phyloP scores from a whole-genome alignment of 2,329 filamentous ascomycete species.

The Intubia oerlemansii region DNA sequence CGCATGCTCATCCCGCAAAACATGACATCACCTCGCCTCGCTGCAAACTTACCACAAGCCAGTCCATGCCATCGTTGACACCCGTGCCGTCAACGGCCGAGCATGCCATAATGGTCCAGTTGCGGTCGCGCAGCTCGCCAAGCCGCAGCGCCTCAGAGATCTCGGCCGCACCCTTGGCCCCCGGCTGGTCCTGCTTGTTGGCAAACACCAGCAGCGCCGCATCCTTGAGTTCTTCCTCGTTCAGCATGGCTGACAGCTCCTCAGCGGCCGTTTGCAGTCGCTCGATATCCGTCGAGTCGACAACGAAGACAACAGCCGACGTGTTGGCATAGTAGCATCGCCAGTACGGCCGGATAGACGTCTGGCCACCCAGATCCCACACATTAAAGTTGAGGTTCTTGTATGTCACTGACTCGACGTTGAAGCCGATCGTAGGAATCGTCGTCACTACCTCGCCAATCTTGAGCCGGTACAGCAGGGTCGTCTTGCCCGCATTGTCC shows the following conservation, averaged over 20 bases:
- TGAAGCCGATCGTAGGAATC: slow-evolving; percentile 98
- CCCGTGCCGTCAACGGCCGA: slow-evolving; percentile 89
- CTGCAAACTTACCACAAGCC: slow-evolving; percentile 70
- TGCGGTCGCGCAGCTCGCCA: slow-evolving; percentile 80
- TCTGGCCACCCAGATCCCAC: slow-evolving; percentile 96
- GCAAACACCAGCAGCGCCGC: slow-evolving; percentile 86
- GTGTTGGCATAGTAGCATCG: slow-evolving; percentile 99
- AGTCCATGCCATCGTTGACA: slow-evolving; percentile 96
- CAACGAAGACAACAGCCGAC: slow-evolving; percentile 93
- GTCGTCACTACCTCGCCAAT: slow-evolving; percentile 98
- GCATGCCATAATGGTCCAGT: slow-evolving; percentile 98
- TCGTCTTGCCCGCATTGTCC: slow-evolving; percentile 98
- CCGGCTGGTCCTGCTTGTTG: slow-evolving; percentile 97
- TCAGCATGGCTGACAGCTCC: slow-evolving; percentile 84
- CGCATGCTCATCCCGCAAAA: too few species aligned
- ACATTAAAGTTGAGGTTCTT: slow-evolving; percentile 98
- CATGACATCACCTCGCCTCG: too few species aligned
- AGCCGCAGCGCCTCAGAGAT: slow-evolving; percentile 85
- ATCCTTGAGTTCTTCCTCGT: slow-evolving; percentile 89
- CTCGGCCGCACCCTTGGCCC: slow-evolving; percentile 87
- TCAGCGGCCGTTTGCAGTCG: slow-evolving; percentile 81
- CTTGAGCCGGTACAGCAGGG: slow-evolving; percentile 89
- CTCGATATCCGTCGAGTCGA: slow-evolving; percentile 95
- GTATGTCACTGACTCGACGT: slow-evolving; percentile 96
- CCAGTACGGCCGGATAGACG: slow-evolving; percentile 97